These are phyloP conservation scores for Salix caprea DNA, from an alignment of 345 rosid species.

Conservation along the genomic window DNA sequence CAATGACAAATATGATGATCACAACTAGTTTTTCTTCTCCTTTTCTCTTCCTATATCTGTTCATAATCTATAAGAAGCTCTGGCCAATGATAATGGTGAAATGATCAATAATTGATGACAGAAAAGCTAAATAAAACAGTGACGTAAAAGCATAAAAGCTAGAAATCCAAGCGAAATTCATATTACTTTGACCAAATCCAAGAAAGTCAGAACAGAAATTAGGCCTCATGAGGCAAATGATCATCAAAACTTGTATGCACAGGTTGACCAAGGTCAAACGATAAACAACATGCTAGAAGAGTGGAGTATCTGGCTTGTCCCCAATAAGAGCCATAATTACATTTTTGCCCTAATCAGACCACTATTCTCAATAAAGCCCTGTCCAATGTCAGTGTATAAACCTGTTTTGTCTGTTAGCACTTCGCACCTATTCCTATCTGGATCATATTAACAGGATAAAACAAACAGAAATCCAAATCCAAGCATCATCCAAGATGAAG, in stretches of 20 bases:
- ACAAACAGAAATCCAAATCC: constrained; percentile 13
- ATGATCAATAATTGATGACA: background rate
- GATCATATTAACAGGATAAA: constrained; percentile 12
- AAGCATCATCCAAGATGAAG: constrained; percentile 11
- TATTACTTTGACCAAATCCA: background rate
- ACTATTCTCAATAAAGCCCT: background rate
- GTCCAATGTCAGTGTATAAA: constrained; percentile 8
- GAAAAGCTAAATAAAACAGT: background rate
- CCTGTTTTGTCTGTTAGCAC: constrained; percentile 12
- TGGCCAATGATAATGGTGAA: background rate
- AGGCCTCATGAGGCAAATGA: background rate
- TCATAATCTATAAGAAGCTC: background rate
- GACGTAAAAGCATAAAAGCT: background rate
- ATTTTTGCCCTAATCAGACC: background rate
- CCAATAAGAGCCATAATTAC: constrained; percentile 14
- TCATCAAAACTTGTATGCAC: background rate
- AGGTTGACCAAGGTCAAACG: background rate
- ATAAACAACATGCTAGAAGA: background rate
- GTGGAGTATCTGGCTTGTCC: constrained; percentile 2
- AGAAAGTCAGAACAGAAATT: background rate
- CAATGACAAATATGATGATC: background rate
- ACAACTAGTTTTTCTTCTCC: background rate
- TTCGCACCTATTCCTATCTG: background rate
- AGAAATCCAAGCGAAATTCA: background rate
- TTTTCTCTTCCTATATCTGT: background rate